These are phyloP conservation scores for Trichoderma pleuroti DNA, from an alignment of 2,329 filamentous ascomycete genomes.

Conservation along the genomic window DNA sequence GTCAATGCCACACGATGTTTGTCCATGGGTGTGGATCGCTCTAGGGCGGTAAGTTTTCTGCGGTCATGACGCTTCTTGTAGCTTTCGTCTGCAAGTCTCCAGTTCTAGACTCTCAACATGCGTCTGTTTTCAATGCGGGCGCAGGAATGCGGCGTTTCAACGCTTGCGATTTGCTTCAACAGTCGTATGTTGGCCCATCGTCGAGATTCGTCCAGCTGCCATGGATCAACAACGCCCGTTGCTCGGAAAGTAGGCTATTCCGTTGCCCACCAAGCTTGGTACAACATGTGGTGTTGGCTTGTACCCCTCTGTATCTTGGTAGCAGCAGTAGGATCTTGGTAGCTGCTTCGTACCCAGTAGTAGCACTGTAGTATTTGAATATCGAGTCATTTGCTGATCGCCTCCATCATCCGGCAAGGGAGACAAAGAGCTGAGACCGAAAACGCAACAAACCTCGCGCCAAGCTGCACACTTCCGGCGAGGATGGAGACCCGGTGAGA, in stretches of 20 bases:
- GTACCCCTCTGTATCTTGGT: not conserved
- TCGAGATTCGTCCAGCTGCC: not conserved
- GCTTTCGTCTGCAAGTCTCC: not conserved
- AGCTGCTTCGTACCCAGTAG: not conserved
- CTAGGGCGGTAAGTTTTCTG: not conserved
- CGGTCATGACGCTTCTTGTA: not conserved
- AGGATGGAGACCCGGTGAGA: not conserved
- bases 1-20: not conserved
- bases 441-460: not conserved
- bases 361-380: not conserved
- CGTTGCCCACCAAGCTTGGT: not conserved
- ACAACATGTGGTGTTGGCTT: not conserved
- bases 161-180: not conserved
- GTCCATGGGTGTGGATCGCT: not conserved
- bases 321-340: not conserved
- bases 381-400: not conserved
- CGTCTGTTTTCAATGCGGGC: not conserved
- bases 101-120: not conserved
- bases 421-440: not conserved
- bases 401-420: not conserved
- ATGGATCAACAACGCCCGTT: not conserved
- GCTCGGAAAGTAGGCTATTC: not conserved
- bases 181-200: not conserved
- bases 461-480: not conserved
- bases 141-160: not conserved